Evolutionary conservation across 805 yeast species (phyloP).

Genomic region (Torulaspora delbrueckii): DNA sequence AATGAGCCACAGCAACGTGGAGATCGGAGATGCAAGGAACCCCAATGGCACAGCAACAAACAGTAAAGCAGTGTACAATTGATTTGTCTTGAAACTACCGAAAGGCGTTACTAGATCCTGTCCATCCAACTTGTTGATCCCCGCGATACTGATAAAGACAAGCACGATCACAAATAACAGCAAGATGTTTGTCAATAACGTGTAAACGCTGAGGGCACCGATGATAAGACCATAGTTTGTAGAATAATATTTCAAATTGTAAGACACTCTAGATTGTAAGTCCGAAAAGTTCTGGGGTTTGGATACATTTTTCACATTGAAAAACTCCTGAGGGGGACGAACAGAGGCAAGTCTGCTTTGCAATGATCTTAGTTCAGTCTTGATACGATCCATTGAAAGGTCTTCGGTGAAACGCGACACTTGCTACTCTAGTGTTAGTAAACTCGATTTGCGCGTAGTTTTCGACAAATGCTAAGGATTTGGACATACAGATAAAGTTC

Average conservation of each 20-base stretch:
- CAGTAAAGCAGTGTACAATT: constrained; percentile 77
- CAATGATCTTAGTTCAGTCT: constrained; percentile 47
- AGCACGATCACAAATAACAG: constrained; percentile 77
- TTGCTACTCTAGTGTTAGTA: constrained; percentile 21
- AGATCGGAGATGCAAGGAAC: constrained; percentile 81
- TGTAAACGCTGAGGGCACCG: constrained; percentile 69
- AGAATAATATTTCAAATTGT: constrained; percentile 80
- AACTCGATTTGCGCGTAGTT: not conserved
- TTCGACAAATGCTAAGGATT: not conserved
- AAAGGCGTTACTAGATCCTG: constrained; percentile 74
- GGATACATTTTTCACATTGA: constrained; percentile 82
- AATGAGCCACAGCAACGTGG: constrained; percentile 86
- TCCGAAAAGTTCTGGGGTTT: constrained; percentile 89
- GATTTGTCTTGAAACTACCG: constrained; percentile 67
- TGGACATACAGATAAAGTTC: constrained; percentile 16
- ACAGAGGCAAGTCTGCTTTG: constrained; percentile 64
- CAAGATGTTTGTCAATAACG: constrained; percentile 78
- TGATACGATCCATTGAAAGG: constrained; percentile 31
- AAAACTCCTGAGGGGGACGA: constrained; percentile 89
- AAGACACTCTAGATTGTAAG: constrained; percentile 80
- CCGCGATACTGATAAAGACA: constrained; percentile 67
- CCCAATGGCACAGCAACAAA: constrained; percentile 77
- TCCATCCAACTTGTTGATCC: constrained; percentile 76
- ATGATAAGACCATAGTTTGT: constrained; percentile 80
- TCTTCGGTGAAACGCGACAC: constrained; percentile 31